phyloP scores from a whole-genome alignment of 257 asterid genomes.

The Solanum tarijense region DNA sequence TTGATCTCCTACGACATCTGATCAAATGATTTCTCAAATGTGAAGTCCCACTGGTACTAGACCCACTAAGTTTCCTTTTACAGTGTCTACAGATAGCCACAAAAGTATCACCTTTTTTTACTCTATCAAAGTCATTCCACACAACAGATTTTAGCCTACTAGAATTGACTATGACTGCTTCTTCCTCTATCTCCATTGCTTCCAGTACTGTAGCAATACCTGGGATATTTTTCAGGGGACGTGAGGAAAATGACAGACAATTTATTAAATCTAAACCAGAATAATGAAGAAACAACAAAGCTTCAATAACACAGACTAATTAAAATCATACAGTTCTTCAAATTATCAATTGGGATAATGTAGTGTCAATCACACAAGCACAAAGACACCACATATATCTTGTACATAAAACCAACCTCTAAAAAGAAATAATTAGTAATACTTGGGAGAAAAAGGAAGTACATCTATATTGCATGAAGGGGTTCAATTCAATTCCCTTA shows the following conservation, averaged over 20 bases:
- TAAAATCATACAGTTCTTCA: not conserved
- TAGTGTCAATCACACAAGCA: not conserved
- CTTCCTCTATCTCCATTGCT: slow-evolving; percentile 71
- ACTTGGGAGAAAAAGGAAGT: not conserved
- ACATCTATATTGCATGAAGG: not conserved
- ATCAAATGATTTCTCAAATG: slow-evolving; percentile 87
- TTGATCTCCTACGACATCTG: slow-evolving; percentile 68
- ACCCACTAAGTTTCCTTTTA: slow-evolving; percentile 83
- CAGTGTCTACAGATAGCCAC: slow-evolving; percentile 83
- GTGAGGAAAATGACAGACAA: not conserved
- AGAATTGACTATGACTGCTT: slow-evolving; percentile 56
- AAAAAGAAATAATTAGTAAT: not conserved
- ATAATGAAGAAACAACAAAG: not conserved
- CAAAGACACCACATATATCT: not conserved
- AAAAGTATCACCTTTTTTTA: slow-evolving; percentile 68
- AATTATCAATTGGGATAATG: not conserved
- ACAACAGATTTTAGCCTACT: slow-evolving; percentile 83
- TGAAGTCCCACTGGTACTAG: slow-evolving; percentile 93
- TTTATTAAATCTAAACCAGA: not conserved
- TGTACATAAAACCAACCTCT: not conserved
- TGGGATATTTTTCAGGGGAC: not conserved
- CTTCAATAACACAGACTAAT: not conserved
- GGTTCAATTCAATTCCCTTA: not conserved
- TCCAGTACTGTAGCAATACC: slow-evolving; percentile 1
- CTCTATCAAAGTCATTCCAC: slow-evolving; percentile 95